phyloP scores from a whole-genome alignment of 2,329 filamentous ascomycete species.

The Aulographum hederae region DNA sequence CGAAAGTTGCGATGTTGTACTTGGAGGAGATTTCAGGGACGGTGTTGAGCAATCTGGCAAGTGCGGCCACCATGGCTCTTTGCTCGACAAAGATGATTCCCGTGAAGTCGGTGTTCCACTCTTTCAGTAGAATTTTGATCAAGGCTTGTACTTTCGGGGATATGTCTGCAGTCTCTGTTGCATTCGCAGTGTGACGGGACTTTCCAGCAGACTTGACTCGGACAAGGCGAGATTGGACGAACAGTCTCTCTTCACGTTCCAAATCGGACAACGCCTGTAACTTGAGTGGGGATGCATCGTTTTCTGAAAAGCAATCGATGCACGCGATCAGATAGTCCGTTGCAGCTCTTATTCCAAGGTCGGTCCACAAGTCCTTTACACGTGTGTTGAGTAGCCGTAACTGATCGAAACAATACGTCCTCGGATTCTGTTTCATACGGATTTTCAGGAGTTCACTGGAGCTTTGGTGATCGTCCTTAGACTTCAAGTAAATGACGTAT shows the following conservation, averaged over 20 bases:
- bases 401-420: too few species aligned
- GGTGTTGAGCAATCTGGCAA: slow-evolving; percentile 18
- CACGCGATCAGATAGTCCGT: slow-evolving; percentile 12
- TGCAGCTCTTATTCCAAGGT: slow-evolving; percentile 19
- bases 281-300: too few species aligned
- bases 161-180: slow-evolving; percentile 7
- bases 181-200: not conserved
- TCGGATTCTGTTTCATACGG: too few species aligned
- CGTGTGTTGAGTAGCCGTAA: slow-evolving; percentile 16
- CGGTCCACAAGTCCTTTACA: slow-evolving; percentile 14
- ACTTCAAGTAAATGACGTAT: too few species aligned
- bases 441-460: slow-evolving; percentile 8
- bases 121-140: slow-evolving; percentile 16
- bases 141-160: slow-evolving; percentile 18
- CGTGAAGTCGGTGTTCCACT: slow-evolving; percentile 16
- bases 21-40: slow-evolving; percentile 14
- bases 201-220: too few species aligned
- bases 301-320: too few species aligned
- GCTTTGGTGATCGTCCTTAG: slow-evolving; percentile 4
- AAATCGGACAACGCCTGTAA: too few species aligned
- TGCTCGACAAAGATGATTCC: slow-evolving; percentile 30
- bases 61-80: slow-evolving; percentile 22
- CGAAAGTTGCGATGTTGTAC: slow-evolving; percentile 14
- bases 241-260: too few species aligned
- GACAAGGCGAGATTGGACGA: too few species aligned